Conservation (phyloP, 2,329 filamentous ascomycete genomes). For the Aspergillus fructus region DNA sequence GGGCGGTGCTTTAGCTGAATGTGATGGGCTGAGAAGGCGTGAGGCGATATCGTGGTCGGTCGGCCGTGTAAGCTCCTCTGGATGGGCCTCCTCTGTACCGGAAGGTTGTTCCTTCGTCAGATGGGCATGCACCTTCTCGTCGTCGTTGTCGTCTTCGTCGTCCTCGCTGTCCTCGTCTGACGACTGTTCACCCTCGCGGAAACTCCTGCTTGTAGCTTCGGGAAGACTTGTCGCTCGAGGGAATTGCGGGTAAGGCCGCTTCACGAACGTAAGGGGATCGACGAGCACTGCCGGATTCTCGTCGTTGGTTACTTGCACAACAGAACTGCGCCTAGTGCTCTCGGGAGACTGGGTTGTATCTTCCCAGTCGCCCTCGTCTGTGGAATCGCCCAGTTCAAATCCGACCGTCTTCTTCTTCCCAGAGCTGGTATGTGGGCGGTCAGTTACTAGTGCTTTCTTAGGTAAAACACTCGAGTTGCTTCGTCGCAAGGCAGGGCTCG, state of each 20-base stretch:
- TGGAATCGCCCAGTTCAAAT: slow-evolving; percentile 46
- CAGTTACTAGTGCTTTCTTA: slow-evolving; percentile 41
- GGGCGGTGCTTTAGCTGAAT: slow-evolving; percentile 46
- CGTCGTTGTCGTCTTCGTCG: slow-evolving; percentile 22
- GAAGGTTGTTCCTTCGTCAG: slow-evolving; percentile 5
- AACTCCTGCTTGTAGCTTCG: slow-evolving; percentile 35
- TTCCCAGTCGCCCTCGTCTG: slow-evolving; percentile 49
- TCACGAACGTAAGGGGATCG: slow-evolving; percentile 42
- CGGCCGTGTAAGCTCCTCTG: slow-evolving; percentile 19
- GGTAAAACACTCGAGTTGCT: slow-evolving; percentile 36
- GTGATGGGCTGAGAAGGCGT: slow-evolving; percentile 39
- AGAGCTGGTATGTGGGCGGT: slow-evolving; percentile 33
- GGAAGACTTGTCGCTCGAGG: slow-evolving; percentile 40
- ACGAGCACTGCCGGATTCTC: slow-evolving; percentile 37
- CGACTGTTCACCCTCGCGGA: slow-evolving; percentile 25
- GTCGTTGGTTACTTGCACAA: slow-evolving; percentile 35
- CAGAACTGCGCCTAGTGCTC: slow-evolving; percentile 47
- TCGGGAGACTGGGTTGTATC: slow-evolving; percentile 50
- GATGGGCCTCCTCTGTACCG: slow-evolving; percentile 20
- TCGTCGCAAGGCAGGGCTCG: slow-evolving; percentile 42
- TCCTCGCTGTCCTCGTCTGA: slow-evolving; percentile 24
- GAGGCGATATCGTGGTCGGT: slow-evolving; percentile 39
- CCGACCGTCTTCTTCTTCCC: slow-evolving; percentile 48
- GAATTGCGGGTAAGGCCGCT: slow-evolving; percentile 39
- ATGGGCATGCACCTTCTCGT: slow-evolving; percentile 15